Evolutionary conservation across 2,329 filamentous ascomycete species (phyloP).

Genomic region (Fusarium pilosicola): DNA sequence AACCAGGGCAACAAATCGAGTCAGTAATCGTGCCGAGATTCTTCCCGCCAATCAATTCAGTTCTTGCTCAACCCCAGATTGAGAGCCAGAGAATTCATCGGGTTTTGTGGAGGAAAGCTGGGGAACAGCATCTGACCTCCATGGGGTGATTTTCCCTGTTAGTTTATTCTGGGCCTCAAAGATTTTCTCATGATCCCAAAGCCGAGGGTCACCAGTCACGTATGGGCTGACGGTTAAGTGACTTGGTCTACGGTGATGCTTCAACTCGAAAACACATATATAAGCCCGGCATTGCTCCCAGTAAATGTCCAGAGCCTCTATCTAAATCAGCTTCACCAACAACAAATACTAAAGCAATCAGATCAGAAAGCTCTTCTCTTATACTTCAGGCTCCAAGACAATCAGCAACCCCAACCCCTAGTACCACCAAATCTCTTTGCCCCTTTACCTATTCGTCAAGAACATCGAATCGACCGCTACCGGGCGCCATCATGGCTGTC

Average conservation of each 20-base stretch:
- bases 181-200: neutral
- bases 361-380: neutral
- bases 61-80: neutral
- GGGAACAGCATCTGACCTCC: conserved; percentile 21
- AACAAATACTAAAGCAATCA: no score
- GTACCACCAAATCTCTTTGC: no score
- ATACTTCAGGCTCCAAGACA: neutral
- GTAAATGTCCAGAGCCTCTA: neutral
- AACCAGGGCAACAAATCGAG: neutral
- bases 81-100: neutral
- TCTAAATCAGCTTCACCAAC: neutral
- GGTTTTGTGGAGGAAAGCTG: conserved; percentile 15
- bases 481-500: neutral
- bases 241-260: neutral
- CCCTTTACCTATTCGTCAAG: neutral
- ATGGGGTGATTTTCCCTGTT: conserved; percentile 10
- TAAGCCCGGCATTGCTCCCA: neutral
- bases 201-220: neutral
- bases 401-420: neutral
- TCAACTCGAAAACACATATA: conserved; percentile 10
- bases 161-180: neutral
- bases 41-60: neutral
- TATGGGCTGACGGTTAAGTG: neutral
- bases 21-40: neutral
- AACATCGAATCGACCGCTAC: neutral